phyloP scores from a whole-genome alignment of 495 filamentous ascomycete species.

The Trichocladium uniseriatum region DNA sequence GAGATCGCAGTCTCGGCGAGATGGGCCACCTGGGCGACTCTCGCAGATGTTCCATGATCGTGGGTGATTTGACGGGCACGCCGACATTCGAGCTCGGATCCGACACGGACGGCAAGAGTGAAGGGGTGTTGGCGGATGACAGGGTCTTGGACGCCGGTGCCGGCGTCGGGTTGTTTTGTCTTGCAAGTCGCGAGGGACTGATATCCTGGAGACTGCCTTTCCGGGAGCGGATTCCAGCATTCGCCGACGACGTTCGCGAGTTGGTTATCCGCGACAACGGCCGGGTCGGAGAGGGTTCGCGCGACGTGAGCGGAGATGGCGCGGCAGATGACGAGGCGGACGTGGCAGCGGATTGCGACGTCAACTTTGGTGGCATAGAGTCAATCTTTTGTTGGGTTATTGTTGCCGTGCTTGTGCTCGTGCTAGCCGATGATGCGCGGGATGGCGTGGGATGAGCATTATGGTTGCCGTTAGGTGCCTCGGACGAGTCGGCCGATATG shows the following conservation, averaged over 20 bases:
- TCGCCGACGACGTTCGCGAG: conserved; percentile 25
- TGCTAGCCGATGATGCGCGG: conserved; percentile 19
- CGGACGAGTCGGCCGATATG: conserved; percentile 16
- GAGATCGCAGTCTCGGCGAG: conserved; percentile 57
- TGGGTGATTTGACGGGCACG: conserved; percentile 52
- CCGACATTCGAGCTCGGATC: conserved; percentile 46
- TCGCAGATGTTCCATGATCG: conserved; percentile 44
- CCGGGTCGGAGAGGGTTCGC: conserved; percentile 43
- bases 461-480: conserved; percentile 5
- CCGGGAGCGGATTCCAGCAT: conserved; percentile 46
- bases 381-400: conserved; percentile 38
- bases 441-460: conserved; percentile 19
- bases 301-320: conserved; percentile 39
- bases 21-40: conserved; percentile 55
- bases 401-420: conserved; percentile 32
- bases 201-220: conserved; percentile 60
- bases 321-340: conserved; percentile 40
- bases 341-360: conserved; percentile 26
- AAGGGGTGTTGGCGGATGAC: conserved; percentile 52
- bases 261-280: conserved; percentile 22
- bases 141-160: conserved; percentile 52
- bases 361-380: conserved; percentile 21
- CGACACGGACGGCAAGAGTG: conserved; percentile 43
- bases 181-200: conserved; percentile 53
- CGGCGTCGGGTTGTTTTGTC: conserved; percentile 45